Conservation (phyloP, 108 stramenopile species). For the Schizochytrium sp. region DNA sequence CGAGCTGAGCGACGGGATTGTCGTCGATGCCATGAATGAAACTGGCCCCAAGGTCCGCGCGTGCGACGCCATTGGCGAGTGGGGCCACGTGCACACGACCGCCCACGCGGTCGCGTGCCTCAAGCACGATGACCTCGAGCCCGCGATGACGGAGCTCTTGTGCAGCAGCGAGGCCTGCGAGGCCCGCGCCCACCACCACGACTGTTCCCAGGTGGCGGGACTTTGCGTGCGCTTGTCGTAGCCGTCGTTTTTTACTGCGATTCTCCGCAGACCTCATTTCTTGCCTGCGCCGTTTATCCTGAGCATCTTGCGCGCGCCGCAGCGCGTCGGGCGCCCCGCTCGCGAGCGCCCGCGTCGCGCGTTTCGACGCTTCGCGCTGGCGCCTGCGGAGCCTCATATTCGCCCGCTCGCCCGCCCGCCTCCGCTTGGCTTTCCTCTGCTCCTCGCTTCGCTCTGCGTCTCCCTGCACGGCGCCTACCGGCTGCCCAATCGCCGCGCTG, state of each 20-base stretch:
- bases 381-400: not conserved
- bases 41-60: slow-evolving; percentile 66
- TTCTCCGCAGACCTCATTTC: not conserved
- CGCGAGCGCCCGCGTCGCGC: not conserved
- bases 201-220: not conserved
- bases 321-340: not conserved
- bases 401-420: too few species aligned
- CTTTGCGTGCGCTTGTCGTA: not conserved
- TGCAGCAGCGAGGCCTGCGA: slow-evolving; percentile 40
- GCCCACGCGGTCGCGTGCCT: slow-evolving; percentile 36
- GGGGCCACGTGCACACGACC: slow-evolving; percentile 14
- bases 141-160: slow-evolving; percentile 39
- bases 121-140: slow-evolving; percentile 38
- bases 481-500: too few species aligned
- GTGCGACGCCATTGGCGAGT: not conserved
- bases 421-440: too few species aligned
- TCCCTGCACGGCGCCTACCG: too few species aligned
- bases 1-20: slow-evolving; percentile 42
- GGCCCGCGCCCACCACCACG: slow-evolving; percentile 38
- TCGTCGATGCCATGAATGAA: slow-evolving; percentile 78
- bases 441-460: too few species aligned
- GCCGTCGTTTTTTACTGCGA: not conserved
- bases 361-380: not conserved
- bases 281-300: not conserved
- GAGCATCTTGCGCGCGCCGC: not conserved